phyloP scores from a whole-genome alignment of 106 monocot genomes.

The Alisma plantagoaquatica region DNA sequence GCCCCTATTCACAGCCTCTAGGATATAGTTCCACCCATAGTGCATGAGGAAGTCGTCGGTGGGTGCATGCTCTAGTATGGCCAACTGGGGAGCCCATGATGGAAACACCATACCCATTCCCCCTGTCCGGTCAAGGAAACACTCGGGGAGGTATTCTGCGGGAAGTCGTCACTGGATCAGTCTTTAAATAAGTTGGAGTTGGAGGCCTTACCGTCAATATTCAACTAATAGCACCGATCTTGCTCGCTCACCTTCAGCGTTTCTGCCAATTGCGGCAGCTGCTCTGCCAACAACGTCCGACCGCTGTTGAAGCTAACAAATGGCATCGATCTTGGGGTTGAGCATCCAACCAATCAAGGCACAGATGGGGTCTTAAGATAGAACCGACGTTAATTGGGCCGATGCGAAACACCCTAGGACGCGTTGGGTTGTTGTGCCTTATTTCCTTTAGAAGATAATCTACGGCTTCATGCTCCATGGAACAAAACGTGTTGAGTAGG shows the following conservation, averaged over 20 bases:
- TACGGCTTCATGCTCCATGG: constrained; percentile 29
- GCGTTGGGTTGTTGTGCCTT: no score
- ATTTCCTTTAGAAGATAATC: constrained; percentile 3
- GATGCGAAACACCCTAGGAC: constrained; percentile 21
- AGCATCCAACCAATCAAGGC: constrained; percentile 40
- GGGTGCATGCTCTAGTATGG: constrained; percentile 36
- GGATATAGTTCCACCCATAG: constrained; percentile 30
- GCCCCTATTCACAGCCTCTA: constrained; percentile 46
- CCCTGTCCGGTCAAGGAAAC: constrained; percentile 41
- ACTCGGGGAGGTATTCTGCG: constrained; percentile 29
- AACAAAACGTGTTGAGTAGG: constrained; percentile 45
- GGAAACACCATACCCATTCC: constrained; percentile 33
- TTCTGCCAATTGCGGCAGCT: constrained; percentile 31
- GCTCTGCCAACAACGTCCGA: constrained; percentile 29
- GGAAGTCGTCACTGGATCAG: constrained; percentile 8
- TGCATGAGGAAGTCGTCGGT: constrained; percentile 24
- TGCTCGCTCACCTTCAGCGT: constrained; percentile 41
- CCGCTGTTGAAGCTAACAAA: constrained; percentile 56
- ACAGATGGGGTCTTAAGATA: background rate
- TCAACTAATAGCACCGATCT: constrained; percentile 57
- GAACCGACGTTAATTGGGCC: constrained; percentile 25
- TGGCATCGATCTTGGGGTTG: constrained; percentile 39
- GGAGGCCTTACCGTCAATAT: no score
- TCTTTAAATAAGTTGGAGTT: no score
- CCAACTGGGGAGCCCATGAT: constrained; percentile 49